A percentile compares a stretch with the other conserved stretches of the same genome.
phyloP scores from a whole-genome alignment of 2,329 filamentous ascomycete species.

The Ploettnerulaceae sp. region DNA sequence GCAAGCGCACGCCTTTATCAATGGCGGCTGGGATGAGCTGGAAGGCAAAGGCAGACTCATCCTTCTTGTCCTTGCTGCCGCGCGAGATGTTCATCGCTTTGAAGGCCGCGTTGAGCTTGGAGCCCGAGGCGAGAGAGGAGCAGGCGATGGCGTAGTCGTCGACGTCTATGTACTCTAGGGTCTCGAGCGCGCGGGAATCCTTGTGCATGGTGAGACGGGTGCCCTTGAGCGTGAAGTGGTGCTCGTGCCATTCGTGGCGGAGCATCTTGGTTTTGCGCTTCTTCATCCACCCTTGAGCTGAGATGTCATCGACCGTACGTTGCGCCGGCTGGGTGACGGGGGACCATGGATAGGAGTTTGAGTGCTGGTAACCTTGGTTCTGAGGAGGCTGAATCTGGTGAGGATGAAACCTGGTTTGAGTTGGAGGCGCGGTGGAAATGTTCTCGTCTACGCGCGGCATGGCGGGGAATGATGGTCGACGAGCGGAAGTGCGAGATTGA shows the following conservation, averaged over 20 bases:
- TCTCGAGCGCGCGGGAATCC: conserved; percentile 46
- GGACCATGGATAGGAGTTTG: conserved; percentile 23
- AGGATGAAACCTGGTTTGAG: conserved; percentile 15
- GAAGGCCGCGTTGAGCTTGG: conserved; percentile 83
- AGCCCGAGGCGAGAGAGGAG: conserved; percentile 64
- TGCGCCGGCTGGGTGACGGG: conserved; percentile 21
- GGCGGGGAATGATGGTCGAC: conserved; percentile 63
- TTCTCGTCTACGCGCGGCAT: conserved; percentile 68
- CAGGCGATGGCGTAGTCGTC: conserved; percentile 87
- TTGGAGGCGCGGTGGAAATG: conserved; percentile 35
- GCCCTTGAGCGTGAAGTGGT: conserved; percentile 80
- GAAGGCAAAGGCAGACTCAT: conserved; percentile 71
- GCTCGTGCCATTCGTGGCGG: conserved; percentile 89
- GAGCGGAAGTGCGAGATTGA: conserved; percentile 45
- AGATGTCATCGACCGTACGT: conserved; percentile 45
- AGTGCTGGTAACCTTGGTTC: conserved; percentile 22
- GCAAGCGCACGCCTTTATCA: conserved; percentile 45
- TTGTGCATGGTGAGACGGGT: conserved; percentile 73
- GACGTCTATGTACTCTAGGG: conserved; percentile 77
- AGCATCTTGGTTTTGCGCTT: conserved; percentile 87
- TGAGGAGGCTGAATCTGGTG: conserved; percentile 24
- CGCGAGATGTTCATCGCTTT: conserved; percentile 66
- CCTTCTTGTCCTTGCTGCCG: conserved; percentile 46
- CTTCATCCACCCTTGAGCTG: conserved; percentile 85
- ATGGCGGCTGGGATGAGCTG: conserved; percentile 65